Base-by-base conservation (phyloP, 2,329 filamentous ascomycete species). In the Sphaerulina vaccinii region DNA sequence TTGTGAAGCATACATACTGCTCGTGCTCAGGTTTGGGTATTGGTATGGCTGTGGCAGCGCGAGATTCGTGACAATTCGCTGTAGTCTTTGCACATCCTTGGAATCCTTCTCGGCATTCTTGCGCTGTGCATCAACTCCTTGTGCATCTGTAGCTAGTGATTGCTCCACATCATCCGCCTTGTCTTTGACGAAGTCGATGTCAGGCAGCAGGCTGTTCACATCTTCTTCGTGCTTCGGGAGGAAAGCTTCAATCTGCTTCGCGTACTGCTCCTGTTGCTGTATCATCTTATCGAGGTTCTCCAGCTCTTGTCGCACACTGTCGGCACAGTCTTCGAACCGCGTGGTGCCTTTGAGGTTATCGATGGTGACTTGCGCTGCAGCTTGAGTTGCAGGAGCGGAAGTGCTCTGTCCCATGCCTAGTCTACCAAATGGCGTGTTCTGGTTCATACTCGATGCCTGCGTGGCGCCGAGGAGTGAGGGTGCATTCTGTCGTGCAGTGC, bases 251-350 rank as follows among this genome's bases (percentile, higher is more conserved):
- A 92, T 85, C 60, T 95, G 83, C 61, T 87, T 83, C 66, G 88
- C 86, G 70, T 86, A 85, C 53, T 75, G 70, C 64, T 95, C 90
- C 67, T 93, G 90, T 48, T 80, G 79, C 62, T 89, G 82, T 62
- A 99, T 92, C 58, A 86, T 83, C 52, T 82, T 81, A 70, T 99
- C 92, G 57, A 95, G 83, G 8, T 78, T 73, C 56, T 88, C 83
- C 56, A 99, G 87, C 60, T 89, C 75, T 56, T 84, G 82, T 66
- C 95, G 90, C 13, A 96, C 76, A 23, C 88, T 83, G 60, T 92
- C 87, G 54, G 88, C 83, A 22, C 96, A 84, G 70, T 96, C 92
- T 67, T 90, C 89, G 75, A 93, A 96, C 56, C 93, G 88, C 3
- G 90, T 96, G 0, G 91, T 95, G 13, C 87, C 86, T 46, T 90